phyloP scores from a whole-genome alignment of 2,329 filamentous ascomycete species.

The Pochonia chlamydosporia region DNA sequence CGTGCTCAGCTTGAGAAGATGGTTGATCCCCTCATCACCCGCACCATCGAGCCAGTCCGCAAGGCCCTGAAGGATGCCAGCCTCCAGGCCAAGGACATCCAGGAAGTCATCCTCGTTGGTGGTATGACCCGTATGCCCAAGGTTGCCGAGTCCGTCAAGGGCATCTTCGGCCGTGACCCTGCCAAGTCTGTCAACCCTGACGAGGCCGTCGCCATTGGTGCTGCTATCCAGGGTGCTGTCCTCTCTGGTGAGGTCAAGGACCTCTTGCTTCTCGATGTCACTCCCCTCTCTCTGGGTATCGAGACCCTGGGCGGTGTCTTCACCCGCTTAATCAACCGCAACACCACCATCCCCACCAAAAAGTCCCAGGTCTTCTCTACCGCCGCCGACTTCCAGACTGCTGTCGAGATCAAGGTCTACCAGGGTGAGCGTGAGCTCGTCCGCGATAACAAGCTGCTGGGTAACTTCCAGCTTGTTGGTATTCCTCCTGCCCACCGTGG shows the following conservation, averaged over 20 bases:
- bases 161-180: constrained; percentile 91
- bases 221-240: constrained; percentile 93
- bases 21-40: constrained; percentile 80
- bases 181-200: constrained; percentile 98
- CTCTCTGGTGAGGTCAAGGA: constrained; percentile 96
- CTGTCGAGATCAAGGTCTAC: constrained; percentile 99
- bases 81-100: constrained; percentile 86
- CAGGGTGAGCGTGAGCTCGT: constrained; percentile 99
- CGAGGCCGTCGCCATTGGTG: constrained; percentile 96
- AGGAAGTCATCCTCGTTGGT: constrained; percentile 96
- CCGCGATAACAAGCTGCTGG: constrained; percentile 95
- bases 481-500: constrained; percentile 94
- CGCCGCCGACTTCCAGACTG: constrained; percentile 95
- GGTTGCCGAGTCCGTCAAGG: constrained; percentile 93
- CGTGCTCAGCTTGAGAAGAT: constrained; percentile 89
- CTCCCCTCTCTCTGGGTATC: constrained; percentile 93
- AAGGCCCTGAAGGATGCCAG: constrained; percentile 96
- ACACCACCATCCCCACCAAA: constrained; percentile 99
- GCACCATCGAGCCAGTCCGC: constrained; percentile 86
- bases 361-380: constrained; percentile 98
- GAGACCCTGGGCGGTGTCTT: constrained; percentile 98
- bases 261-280: constrained; percentile 89
- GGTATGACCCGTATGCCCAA: constrained; percentile 99
- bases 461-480: constrained; percentile 98
- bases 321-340: constrained; percentile 96